Evolutionary conservation across 1,139 yeast species (phyloP), one percentile per base, ranked within the genome.

Genomic region (Saccharomycopsis hybrid): DNA sequence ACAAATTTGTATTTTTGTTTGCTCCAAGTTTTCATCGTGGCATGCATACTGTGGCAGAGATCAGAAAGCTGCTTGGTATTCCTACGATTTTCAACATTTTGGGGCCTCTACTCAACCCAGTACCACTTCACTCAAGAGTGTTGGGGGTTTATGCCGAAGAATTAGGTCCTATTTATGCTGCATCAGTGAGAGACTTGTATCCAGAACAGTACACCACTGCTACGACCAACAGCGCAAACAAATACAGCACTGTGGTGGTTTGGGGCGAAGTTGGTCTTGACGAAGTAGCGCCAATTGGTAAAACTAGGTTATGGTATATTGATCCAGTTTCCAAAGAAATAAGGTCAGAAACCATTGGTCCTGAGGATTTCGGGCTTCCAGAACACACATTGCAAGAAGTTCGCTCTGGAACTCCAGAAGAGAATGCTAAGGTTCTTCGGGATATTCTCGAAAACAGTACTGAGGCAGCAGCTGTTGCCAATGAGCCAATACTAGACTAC

Each of bases 21-120:
- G 98, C 98, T 0, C 97, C 97, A 3, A 82, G 89, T 41, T 92
- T 89, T 73, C 97, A 92, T 63, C 85, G 85, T n/a, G 95, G 92
- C 5, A 85, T 92, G 95, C 88, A 80, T 37, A 74, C 76, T 53
- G 92, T 90, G 11, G 95, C 92, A 0, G 71, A 74, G n/a, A 70
- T 92, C 27, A 73, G 98, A 59, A 76, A 82, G 41, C 73, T 78
- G 41, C 68, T 92, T 54, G 96, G 96, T 0, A 76, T 90, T 13
- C 97, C 98, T 1, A 85, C 97, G 1, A 86, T 92, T 37, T 92
- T 92, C 74, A 92, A 92, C 65, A 83, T 92, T 18, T 69, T 92
- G 57, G 98, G 98, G 0, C 98, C 98, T 0, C 70, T 92, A 56
- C 72, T 92, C 55, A 94, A 92, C 68, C 98, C 98, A 1, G 87